Conservation (phyloP, 2,329 filamentous ascomycete species). For the Claviceps monticola region DNA sequence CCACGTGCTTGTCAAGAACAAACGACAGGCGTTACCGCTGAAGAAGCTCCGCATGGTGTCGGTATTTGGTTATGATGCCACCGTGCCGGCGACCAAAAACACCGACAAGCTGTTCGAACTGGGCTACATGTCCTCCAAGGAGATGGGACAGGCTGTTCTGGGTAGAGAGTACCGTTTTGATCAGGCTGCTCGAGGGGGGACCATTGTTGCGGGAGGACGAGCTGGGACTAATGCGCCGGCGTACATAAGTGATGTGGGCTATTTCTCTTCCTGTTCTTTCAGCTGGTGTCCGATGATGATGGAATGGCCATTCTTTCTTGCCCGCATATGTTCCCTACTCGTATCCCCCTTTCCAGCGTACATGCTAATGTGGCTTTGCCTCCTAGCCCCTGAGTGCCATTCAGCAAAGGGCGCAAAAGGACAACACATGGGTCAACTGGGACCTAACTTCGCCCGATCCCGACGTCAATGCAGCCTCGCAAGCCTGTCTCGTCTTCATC, state of each 20-base stretch:
- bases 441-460: conserved; percentile 21
- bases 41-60: conserved; percentile 39
- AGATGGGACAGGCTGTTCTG: conserved; percentile 30
- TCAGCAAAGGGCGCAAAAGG: conserved; percentile 36
- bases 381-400: conserved; percentile 39
- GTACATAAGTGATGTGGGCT: conserved; percentile 32
- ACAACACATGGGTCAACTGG: conserved; percentile 43
- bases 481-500: conserved; percentile 69
- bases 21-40: conserved; percentile 47
- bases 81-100: conserved; percentile 31
- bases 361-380: background rate
- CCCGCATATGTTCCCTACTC: background rate
- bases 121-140: conserved; percentile 31
- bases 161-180: conserved; percentile 30
- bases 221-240: conserved; percentile 36
- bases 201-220: conserved; percentile 36
- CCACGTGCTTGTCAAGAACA: conserved; percentile 69
- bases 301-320: too few relatives aligned
- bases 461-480: conserved; percentile 24
- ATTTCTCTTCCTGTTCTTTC: background rate
- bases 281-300: too few relatives aligned
- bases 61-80: conserved; percentile 52
- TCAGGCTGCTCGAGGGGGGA: conserved; percentile 36
- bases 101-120: conserved; percentile 29
- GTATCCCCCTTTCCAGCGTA: background rate